These are phyloP conservation scores for Fusarium solani-melongenae DNA, from an alignment of 2,329 filamentous ascomycete genomes.

Conservation along the genomic window DNA sequence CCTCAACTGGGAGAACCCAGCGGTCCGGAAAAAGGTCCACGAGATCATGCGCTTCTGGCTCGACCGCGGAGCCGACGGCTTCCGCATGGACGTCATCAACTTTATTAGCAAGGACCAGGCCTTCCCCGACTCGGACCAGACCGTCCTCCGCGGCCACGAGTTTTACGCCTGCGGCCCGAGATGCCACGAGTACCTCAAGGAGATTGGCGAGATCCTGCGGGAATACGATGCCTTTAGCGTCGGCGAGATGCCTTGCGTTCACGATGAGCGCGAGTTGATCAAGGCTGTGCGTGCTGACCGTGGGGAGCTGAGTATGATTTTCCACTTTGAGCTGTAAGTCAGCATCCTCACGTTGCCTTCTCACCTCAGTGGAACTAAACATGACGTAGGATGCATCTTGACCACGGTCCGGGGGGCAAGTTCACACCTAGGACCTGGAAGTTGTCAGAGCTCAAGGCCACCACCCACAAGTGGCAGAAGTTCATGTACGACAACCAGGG, in stretches of 20 bases:
- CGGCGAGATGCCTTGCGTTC: slow-evolving; percentile 61
- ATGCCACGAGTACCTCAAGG: slow-evolving; percentile 59
- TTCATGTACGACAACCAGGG: slow-evolving; percentile 69
- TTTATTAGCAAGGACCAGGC: slow-evolving; percentile 71
- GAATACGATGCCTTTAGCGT: slow-evolving; percentile 64
- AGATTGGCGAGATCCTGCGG: slow-evolving; percentile 56
- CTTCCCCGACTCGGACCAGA: slow-evolving; percentile 61
- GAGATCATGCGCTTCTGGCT: slow-evolving; percentile 80
- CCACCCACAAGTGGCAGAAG: slow-evolving; percentile 67
- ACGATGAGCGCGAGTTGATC: slow-evolving; percentile 56
- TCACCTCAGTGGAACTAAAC: background rate
- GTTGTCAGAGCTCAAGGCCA: slow-evolving; percentile 62
- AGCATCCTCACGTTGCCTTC: background rate
- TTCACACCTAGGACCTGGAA: slow-evolving; percentile 57
- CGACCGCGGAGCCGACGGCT: slow-evolving; percentile 73
- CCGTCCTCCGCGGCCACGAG: slow-evolving; percentile 50
- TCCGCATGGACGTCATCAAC: slow-evolving; percentile 76
- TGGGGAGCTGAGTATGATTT: slow-evolving; percentile 76
- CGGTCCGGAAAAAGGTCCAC: slow-evolving; percentile 73
- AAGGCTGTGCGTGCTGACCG: slow-evolving; percentile 64
- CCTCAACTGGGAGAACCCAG: slow-evolving; percentile 80
- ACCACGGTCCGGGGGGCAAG: slow-evolving; percentile 58
- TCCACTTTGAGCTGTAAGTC: slow-evolving; percentile 73
- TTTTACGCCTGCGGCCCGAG: slow-evolving; percentile 66
- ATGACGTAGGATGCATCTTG: slow-evolving; percentile 58